These are phyloP conservation scores for Papiliotrema terrestris DNA, from an alignment of 1,284 basidiomycete genomes.

Conservation along the genomic window DNA sequence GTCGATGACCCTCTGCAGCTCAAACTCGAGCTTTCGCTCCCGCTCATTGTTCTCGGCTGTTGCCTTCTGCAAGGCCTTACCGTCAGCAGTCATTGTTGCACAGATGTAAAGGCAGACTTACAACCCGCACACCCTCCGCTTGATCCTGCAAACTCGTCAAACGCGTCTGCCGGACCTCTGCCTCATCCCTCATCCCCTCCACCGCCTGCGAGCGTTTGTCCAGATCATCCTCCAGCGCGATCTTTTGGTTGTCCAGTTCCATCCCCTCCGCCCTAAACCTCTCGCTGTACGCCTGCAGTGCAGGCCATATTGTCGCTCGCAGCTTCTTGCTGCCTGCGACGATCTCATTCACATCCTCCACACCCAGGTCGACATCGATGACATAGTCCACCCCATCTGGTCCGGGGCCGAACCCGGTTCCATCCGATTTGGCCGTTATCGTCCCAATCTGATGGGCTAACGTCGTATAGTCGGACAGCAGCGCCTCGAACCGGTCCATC, in stretches of 20 bases:
- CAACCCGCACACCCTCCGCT: slow-evolving; percentile 71
- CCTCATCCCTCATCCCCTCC: slow-evolving; percentile 59
- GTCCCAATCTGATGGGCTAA: slow-evolving; percentile 68
- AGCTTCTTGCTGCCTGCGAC: slow-evolving; percentile 62
- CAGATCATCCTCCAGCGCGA: slow-evolving; percentile 71
- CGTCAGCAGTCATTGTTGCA: slow-evolving; percentile 1
- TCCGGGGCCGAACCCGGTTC: slow-evolving; percentile 25
- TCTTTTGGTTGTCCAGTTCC: slow-evolving; percentile 66
- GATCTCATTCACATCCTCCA: slow-evolving; percentile 62
- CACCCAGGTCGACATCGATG: slow-evolving; percentile 69
- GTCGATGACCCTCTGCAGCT: slow-evolving; percentile 35
- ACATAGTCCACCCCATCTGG: slow-evolving; percentile 66
- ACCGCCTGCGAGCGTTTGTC: slow-evolving; percentile 57
- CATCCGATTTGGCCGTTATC: slow-evolving; percentile 48
- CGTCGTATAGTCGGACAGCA: slow-evolving; percentile 68
- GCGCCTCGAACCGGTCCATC: slow-evolving; percentile 71
- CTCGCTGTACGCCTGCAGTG: slow-evolving; percentile 65
- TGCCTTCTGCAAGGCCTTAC: slow-evolving; percentile 34
- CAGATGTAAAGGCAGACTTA: slow-evolving; percentile 45
- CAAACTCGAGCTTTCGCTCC: slow-evolving; percentile 34
- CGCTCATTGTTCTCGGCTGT: slow-evolving; percentile 30
- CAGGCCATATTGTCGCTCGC: slow-evolving; percentile 65
- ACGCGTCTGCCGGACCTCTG: slow-evolving; percentile 59
- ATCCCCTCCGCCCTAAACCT: slow-evolving; percentile 63
- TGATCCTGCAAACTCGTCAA: slow-evolving; percentile 55